phyloP scores from a whole-genome alignment of 192 early-diverging fungal species.

The Spizellomyces sp. region DNA sequence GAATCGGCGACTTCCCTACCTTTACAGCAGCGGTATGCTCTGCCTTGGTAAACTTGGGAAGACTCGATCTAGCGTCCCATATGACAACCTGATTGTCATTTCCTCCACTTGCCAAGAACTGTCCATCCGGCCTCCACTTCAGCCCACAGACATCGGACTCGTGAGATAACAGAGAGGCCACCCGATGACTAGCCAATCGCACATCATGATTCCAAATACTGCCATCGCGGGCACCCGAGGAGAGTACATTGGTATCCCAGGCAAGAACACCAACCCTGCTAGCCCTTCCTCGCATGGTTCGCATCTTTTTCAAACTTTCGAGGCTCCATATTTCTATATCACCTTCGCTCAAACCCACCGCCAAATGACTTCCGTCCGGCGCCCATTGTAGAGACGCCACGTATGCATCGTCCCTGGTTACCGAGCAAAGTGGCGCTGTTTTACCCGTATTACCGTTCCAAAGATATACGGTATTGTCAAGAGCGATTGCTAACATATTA shows the following conservation, averaged over 20 bases:
- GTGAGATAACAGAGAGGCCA: constrained; percentile 72
- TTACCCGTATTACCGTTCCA: constrained; percentile 57
- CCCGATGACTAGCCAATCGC: constrained; percentile 81
- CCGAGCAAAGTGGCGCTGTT: constrained; percentile 48
- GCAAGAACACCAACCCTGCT: constrained; percentile 81
- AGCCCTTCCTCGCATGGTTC: constrained; percentile 82
- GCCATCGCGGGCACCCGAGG: constrained; percentile 86
- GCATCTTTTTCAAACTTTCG: constrained; percentile 68
- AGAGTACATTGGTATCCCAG: constrained; percentile 83
- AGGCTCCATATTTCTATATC: constrained; percentile 92
- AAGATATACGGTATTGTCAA: constrained; percentile 54
- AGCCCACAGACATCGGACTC: constrained; percentile 60
- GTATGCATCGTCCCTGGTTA: constrained; percentile 33
- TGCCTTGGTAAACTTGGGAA: constrained; percentile 51
- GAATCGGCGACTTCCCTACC: constrained; percentile 26
- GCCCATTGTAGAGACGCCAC: constrained; percentile 47
- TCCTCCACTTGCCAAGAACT: constrained; percentile 54
- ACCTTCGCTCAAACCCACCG: constrained; percentile 74
- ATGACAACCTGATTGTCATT: constrained; percentile 65
- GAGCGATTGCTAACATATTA: constrained; percentile 55
- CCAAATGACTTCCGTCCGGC: constrained; percentile 49
- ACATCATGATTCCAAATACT: constrained; percentile 96
- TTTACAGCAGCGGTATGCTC: constrained; percentile 63
- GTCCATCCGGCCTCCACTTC: constrained; percentile 55
- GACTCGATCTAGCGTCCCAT: constrained; percentile 53